These are phyloP conservation scores for Penicillium psychrofluorescens DNA, from an alignment of 495 filamentous ascomycete genomes.

Conservation along the genomic window DNA sequence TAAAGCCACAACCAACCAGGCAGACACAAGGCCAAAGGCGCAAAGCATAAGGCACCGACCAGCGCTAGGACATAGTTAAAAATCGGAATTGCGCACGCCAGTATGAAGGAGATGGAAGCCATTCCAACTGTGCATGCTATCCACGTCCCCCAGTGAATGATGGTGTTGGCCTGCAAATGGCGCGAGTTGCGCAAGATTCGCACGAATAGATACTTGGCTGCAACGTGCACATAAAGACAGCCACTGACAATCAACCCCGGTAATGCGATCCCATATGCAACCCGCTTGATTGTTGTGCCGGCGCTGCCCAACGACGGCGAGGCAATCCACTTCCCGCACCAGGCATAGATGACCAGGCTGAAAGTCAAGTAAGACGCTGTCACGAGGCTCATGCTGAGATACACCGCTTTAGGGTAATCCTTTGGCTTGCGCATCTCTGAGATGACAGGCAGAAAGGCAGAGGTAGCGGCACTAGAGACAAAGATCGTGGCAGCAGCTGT, in stretches of 20 bases:
- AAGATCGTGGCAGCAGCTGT: slow-evolving; percentile 35
- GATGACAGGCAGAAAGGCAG: slow-evolving; percentile 67
- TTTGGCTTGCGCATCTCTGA: slow-evolving; percentile 65
- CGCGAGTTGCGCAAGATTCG: slow-evolving; percentile 46
- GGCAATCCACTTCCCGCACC: slow-evolving; percentile 57
- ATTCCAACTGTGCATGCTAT: slow-evolving; percentile 44
- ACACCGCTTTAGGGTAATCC: slow-evolving; percentile 59
- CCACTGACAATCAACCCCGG: slow-evolving; percentile 50
- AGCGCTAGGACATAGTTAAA: slow-evolving; percentile 57
- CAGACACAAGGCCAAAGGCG: slow-evolving; percentile 32
- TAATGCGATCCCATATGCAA: slow-evolving; percentile 66
- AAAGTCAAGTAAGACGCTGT: slow-evolving; percentile 54
- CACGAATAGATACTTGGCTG: slow-evolving; percentile 57
- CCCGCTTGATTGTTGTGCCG: slow-evolving; percentile 51
- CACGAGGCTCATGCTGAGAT: slow-evolving; percentile 53
- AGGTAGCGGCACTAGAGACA: slow-evolving; percentile 47
- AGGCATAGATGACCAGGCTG: slow-evolving; percentile 55
- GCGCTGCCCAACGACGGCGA: slow-evolving; percentile 68
- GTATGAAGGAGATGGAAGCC: slow-evolving; percentile 54
- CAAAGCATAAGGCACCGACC: slow-evolving; percentile 30
- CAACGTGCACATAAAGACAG: slow-evolving; percentile 59
- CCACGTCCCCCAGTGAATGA: slow-evolving; percentile 46
- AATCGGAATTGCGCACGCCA: slow-evolving; percentile 63
- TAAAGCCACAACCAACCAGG: slow-evolving; percentile 43
- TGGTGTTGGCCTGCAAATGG: slow-evolving; percentile 49